phyloP scores from a whole-genome alignment of 192 early-diverging fungal species.

The Rhizoclosmatium sp. region DNA sequence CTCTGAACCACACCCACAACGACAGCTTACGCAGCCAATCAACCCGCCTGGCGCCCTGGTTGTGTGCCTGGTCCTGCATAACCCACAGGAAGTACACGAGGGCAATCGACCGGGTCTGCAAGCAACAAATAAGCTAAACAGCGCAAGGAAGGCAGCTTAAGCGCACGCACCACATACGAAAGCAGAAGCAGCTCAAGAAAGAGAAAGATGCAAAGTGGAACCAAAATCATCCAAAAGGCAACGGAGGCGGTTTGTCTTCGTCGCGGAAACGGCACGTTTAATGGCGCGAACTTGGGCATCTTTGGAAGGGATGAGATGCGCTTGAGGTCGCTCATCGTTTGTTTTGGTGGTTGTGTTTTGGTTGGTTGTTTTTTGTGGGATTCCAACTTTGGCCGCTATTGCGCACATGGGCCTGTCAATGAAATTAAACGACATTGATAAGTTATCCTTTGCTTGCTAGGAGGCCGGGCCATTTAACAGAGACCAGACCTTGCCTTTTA shows the following conservation, averaged over 20 bases:
- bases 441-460: too few species aligned
- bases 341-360: slow-evolving; percentile 48
- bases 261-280: slow-evolving; percentile 68
- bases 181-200: slow-evolving; percentile 73
- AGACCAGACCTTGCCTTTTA: too few species aligned
- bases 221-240: slow-evolving; percentile 64
- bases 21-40: slow-evolving; percentile 54
- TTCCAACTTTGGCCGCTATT: too few species aligned
- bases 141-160: slow-evolving; percentile 50
- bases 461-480: too few species aligned
- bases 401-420: too few species aligned
- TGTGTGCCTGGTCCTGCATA: slow-evolving; percentile 76
- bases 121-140: slow-evolving; percentile 43
- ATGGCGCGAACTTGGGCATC: slow-evolving; percentile 67
- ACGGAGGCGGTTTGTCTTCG: slow-evolving; percentile 74
- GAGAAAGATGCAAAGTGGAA: slow-evolving; percentile 61
- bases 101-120: slow-evolving; percentile 36
- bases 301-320: not conserved
- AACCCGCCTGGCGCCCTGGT: slow-evolving; percentile 78
- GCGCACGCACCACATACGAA: slow-evolving; percentile 20
- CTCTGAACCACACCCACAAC: slow-evolving; percentile 80
- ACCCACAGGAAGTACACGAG: slow-evolving; percentile 81
- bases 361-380: slow-evolving; percentile 57
- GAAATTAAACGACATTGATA: too few species aligned
- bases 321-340: slow-evolving; percentile 46